Evolutionary conservation across 331 rosid genomes (phyloP).

Genomic region (Rosa hybrid): DNA sequence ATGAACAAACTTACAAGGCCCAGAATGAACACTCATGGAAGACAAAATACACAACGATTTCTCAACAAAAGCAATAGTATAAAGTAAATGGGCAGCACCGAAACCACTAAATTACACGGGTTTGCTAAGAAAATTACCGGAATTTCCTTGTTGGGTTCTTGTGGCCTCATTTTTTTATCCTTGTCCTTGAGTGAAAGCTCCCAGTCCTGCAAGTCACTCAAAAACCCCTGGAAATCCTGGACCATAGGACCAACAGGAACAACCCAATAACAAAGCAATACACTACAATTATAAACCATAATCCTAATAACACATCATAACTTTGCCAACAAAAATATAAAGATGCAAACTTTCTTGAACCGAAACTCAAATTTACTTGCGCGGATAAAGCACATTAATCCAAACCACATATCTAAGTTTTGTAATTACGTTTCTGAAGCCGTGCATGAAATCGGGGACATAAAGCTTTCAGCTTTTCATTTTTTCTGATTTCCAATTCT

Average conservation of each 20-base stretch:
- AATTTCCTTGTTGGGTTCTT: conserved; percentile 40
- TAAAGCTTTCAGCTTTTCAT: not conserved
- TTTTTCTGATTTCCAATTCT: not conserved
- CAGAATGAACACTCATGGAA: not conserved
- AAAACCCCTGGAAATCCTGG: conserved; percentile 90
- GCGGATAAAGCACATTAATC: not conserved
- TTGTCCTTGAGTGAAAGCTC: conserved; percentile 66
- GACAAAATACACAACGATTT: not conserved
- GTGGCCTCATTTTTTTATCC: conserved; percentile 40
- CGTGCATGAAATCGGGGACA: not conserved
- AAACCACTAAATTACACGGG: not conserved
- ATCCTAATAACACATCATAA: not conserved
- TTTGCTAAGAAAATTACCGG: conserved; percentile 37
- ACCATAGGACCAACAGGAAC: conserved; percentile 10
- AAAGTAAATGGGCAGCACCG: not conserved
- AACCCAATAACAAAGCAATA: conserved; percentile 8
- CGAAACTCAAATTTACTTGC: not conserved
- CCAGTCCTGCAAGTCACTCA: conserved; percentile 93
- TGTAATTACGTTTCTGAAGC: not conserved
- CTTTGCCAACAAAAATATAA: not conserved
- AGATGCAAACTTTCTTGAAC: not conserved
- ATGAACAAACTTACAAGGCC: not conserved
- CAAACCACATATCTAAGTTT: not conserved
- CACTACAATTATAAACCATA: conserved; percentile 4
- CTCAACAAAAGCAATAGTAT: not conserved